A percentile compares a stretch with the other conserved stretches of the same genome.
These are phyloP conservation scores for Metschnikowia shivogae DNA, from an alignment of 805 yeast species.

Conservation along the genomic window DNA sequence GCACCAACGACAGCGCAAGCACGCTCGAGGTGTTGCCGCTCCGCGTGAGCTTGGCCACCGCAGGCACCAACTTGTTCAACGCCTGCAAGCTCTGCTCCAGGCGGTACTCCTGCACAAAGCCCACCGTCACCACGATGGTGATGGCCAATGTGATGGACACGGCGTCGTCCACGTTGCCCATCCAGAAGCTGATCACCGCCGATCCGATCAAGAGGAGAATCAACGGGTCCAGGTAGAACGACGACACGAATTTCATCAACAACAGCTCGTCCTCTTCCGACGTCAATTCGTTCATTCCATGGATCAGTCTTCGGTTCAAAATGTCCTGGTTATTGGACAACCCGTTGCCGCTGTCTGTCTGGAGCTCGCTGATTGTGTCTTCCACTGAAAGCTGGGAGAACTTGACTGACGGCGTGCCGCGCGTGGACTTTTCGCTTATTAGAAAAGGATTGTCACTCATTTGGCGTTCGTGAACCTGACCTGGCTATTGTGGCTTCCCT, in stretches of 20 bases:
- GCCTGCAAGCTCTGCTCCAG: slow-evolving; percentile 95
- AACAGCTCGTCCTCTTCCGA: slow-evolving; percentile 76
- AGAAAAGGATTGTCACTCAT: slow-evolving; percentile 43
- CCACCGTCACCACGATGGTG: slow-evolving; percentile 89
- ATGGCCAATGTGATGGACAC: slow-evolving; percentile 91
- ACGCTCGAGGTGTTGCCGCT: slow-evolving; percentile 75
- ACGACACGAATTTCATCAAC: slow-evolving; percentile 66
- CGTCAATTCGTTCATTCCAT: slow-evolving; percentile 78
- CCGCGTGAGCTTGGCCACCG: slow-evolving; percentile 89
- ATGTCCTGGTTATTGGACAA: slow-evolving; percentile 68
- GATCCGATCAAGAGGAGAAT: slow-evolving; percentile 86
- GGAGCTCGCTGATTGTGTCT: slow-evolving; percentile 60
- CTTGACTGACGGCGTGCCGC: slow-evolving; percentile 54
- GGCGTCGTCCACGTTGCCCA: slow-evolving; percentile 98
- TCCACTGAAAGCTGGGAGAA: slow-evolving; percentile 60
- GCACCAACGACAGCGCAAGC: slow-evolving; percentile 83
- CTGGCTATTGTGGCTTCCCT: neutral
- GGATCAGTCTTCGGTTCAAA: slow-evolving; percentile 60
- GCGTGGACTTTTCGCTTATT: slow-evolving; percentile 18
- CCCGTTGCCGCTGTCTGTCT: slow-evolving; percentile 60
- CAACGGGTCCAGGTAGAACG: slow-evolving; percentile 87
- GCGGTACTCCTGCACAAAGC: slow-evolving; percentile 95
- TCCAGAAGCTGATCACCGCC: slow-evolving; percentile 76
- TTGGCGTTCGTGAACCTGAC: neutral
- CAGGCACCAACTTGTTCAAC: slow-evolving; percentile 88